Base-by-base conservation (phyloP, 805 yeast species). In the Wickerhamiella dianesei region DNA sequence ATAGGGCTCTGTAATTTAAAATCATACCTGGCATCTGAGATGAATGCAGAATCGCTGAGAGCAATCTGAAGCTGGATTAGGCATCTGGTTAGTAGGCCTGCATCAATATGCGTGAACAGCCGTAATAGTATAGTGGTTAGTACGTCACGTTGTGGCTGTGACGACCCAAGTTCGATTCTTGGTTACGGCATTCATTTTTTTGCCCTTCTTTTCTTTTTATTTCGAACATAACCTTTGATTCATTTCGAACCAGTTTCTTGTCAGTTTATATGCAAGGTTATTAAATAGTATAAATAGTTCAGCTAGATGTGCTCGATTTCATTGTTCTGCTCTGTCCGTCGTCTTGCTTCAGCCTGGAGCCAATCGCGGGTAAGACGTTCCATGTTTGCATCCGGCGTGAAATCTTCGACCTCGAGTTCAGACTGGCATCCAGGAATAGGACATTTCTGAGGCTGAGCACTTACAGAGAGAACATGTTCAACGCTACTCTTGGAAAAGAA, bases 151-250 rank as follows among this genome's bases (percentile, higher is more conserved):
- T 75, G 79, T 75, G 80, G 79, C 79, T 75, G 79, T 73, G 66
- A 74, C 75, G 72, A 75, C 80, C 80, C 77, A 73, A 73, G 80
- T 75, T 75, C 79, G 79, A 74, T 74, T 74, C 79, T 74, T 71
- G 79, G 79, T 69, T 66, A 68, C 77, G 77, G 79, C 79, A 74
- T 19, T 13, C 9, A 12, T 17, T 6, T 6, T 37, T 37, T 18
- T 14, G 20, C 21, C 21, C 21, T 17, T 13, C 21, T 19, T 17
- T 18, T 37, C 14, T 6, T 19, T 17, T 4, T 17, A 17, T 17
- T 17, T 20, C 9, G 13, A 14, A n/a, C 13, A n/a, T 8, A 9
- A 5, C 16, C 8, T 8, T n/a, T 36, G 18, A n/a, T n/a, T n/a
- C n/a, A n/a, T n/a, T n/a, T n/a, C n/a, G n/a, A n/a, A n/a, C n/a